Evolutionary conservation across 352 stramenopile species (phyloP), one percentile per base, ranked within the genome.

Genomic region (Peronospora belbahrii): DNA sequence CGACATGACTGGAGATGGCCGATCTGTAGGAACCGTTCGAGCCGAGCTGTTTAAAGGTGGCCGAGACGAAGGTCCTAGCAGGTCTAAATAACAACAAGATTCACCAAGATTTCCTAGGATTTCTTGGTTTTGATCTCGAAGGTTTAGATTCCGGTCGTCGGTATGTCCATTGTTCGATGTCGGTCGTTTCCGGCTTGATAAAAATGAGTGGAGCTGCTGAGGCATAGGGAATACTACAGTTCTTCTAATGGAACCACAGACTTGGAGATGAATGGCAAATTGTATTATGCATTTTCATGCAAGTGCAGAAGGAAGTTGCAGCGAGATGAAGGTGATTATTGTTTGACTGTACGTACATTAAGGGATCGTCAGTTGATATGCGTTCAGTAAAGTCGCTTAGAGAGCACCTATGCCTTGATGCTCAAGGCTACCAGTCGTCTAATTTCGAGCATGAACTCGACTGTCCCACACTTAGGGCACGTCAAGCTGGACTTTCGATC

Each of bases 261-360:
- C 27, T 19, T 33, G 34, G 35, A 32, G 2, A 7, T 10, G 22
- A 37, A 15, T 40, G 35, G 42, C 18, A 32, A 59, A 61, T 62
- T 59, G 37, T 47, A 35, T 56, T 62, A 42, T 62, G 53, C 48
- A 41, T 56, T 22, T 54, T 42, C 34, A 36, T 62, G 48, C 28
- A 11, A 40, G 22, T 30, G 3, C 9, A 23, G 18, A 11, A 13
- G 39, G 20, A 14, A 32, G 30, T 49, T 38, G 39, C 40, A 20
- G 9, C 17, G 27, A 15, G 13, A 8, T 40, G 41, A 30, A n/a
- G 4, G 5, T 6, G 36, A 59, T 42, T 42, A 36, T 38, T 48
- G n/a, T 42, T 53, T 30, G 50, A 53, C 36, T 40, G 22, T 37
- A 14, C 40, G 2, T 3, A 32, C 6, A 2, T 18, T 20, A 23